Percentiles rank a stretch among this genome's conserved stretches.
Evolutionary conservation across 2,329 filamentous ascomycete genomes (phyloP).

Genomic region (Exophiala sp.): DNA sequence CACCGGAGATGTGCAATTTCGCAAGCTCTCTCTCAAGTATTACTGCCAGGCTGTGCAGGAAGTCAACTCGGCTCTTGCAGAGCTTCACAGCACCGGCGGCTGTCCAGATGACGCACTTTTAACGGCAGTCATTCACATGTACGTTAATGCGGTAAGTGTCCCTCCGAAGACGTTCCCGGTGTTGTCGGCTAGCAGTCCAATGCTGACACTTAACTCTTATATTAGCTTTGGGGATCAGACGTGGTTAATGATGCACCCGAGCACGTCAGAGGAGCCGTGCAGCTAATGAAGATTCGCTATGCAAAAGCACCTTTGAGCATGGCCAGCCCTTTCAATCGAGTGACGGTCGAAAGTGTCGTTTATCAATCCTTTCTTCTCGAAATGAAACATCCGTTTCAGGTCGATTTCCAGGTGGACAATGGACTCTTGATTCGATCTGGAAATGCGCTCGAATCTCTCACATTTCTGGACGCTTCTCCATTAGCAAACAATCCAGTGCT

Average conservation of each 20-base stretch:
- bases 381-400: background rate
- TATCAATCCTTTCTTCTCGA: conserved; percentile 4
- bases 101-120: background rate
- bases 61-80: background rate
- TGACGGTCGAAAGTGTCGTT: conserved; percentile 4
- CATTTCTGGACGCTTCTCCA: background rate
- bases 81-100: background rate
- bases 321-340: background rate
- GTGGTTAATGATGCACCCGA: background rate
- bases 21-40: background rate
- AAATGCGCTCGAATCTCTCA: background rate
- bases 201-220: background rate
- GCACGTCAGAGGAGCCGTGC: background rate
- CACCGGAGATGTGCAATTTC: background rate
- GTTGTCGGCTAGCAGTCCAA: too few species aligned
- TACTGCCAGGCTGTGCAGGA: background rate
- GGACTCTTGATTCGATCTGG: background rate
- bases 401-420: background rate
- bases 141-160: conserved; percentile 5
- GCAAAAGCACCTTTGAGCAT: background rate
- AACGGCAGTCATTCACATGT: background rate
- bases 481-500: conserved; percentile 2
- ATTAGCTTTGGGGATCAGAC: conserved; percentile 5
- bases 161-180: background rate
- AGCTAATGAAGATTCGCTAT: conserved; percentile 8